phyloP scores from a whole-genome alignment of 2,329 filamentous ascomycete species.

The Pezicula neosporulosa region DNA sequence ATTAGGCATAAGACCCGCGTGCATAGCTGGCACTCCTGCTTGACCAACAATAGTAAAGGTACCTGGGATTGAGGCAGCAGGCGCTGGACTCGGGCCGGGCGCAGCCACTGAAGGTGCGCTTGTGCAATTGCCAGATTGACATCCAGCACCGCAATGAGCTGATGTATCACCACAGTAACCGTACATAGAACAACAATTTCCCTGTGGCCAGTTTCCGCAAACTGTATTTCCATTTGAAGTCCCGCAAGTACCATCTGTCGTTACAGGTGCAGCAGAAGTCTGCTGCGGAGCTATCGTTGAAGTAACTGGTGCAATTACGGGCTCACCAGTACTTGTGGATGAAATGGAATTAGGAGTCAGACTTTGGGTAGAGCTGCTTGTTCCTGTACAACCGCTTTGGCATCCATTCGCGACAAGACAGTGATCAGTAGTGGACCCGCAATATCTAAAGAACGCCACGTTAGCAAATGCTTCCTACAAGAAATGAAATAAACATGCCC shows the following conservation, averaged over 20 bases:
- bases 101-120: conserved; percentile 32
- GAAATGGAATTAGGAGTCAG: conserved; percentile 10
- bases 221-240: conserved; percentile 42
- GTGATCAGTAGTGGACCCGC: conserved; percentile 23
- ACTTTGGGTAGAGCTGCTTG: conserved; percentile 3
- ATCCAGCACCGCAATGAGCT: conserved; percentile 52
- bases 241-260: conserved; percentile 52
- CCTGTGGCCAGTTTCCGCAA: conserved; percentile 48
- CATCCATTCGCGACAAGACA: conserved; percentile 24
- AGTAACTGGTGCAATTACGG: conserved; percentile 19
- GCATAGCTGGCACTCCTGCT: conserved; percentile 62
- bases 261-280: conserved; percentile 31
- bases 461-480: background rate
- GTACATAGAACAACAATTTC: conserved; percentile 54
- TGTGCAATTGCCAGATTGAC: conserved; percentile 50
- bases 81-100: conserved; percentile 34
- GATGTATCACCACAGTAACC: conserved; percentile 47
- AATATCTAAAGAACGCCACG: conserved; percentile 18
- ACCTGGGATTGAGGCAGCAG: conserved; percentile 40
- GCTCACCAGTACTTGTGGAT: conserved; percentile 20
- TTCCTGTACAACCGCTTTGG: conserved; percentile 25
- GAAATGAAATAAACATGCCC: conserved; percentile 10
- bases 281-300: conserved; percentile 16
- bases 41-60: conserved; percentile 46
- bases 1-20: conserved; percentile 55